A percentile compares a stretch with the other conserved stretches of the same genome.
These are phyloP conservation scores for Rhynchospora pubera DNA, from an alignment of 176 grass and related monocot species.

Conservation along the genomic window DNA sequence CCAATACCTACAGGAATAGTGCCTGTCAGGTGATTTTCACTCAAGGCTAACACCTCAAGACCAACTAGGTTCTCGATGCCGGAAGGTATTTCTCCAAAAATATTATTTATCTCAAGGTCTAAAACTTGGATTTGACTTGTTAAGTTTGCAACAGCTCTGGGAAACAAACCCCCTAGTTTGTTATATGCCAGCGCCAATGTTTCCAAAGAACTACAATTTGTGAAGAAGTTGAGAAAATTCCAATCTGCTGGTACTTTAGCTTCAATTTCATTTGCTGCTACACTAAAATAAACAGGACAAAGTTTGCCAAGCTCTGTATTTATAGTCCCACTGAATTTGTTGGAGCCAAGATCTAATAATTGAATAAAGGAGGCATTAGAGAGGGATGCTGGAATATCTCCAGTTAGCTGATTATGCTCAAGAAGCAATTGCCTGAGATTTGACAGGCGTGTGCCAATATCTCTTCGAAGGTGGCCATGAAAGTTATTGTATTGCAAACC, in stretches of 20 bases:
- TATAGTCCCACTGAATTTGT: neutral
- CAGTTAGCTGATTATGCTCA: neutral
- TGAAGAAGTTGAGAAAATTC: neutral
- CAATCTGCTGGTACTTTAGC: neutral
- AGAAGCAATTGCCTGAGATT: neutral
- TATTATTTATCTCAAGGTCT: neutral
- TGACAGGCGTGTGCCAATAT: neutral
- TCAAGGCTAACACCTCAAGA: neutral
- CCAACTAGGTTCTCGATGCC: conserved; percentile 18
- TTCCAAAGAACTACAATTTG: neutral
- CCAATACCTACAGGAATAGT: conserved; percentile 27
- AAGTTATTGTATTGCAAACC: neutral
- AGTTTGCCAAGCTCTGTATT: neutral
- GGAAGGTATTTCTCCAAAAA: conserved; percentile 13
- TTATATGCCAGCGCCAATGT: neutral
- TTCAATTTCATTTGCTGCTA: neutral
- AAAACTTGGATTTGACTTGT: neutral
- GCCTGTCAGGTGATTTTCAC: conserved; percentile 6
- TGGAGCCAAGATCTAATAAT: neutral
- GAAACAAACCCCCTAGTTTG: neutral
- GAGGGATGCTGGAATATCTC: neutral
- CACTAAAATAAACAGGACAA: neutral
- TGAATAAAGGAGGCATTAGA: neutral
- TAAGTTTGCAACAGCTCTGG: neutral
- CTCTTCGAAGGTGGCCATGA: neutral